A percentile compares a stretch with the other conserved stretches of the same genome.
phyloP scores from a whole-genome alignment of 148 eudicot species.

The Chenopodium berlandieri region DNA sequence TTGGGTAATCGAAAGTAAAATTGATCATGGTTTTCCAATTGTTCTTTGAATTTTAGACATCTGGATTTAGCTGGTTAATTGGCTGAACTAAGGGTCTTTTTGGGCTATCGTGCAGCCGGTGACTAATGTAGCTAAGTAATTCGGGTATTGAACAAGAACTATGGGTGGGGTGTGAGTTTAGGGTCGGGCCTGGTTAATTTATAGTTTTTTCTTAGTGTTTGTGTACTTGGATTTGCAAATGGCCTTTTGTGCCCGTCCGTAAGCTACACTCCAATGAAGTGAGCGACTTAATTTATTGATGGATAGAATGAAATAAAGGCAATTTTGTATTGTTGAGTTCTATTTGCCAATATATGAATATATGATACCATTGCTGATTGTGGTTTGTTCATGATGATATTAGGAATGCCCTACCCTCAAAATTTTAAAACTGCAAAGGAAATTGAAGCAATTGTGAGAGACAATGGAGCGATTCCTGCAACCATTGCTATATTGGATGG shows the following conservation, averaged over 20 bases:
- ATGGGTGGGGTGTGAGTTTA: background rate
- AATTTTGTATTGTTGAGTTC: background rate
- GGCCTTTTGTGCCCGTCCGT: background rate
- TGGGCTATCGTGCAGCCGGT: too few species aligned
- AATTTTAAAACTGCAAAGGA: conserved; percentile 83
- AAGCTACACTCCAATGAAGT: background rate
- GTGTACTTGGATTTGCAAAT: background rate
- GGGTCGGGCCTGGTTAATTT: background rate
- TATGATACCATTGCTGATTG: background rate
- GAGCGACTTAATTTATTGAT: background rate
- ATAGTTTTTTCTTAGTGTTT: background rate
- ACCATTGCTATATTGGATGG: conserved; percentile 95
- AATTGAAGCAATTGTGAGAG: conserved; percentile 80
- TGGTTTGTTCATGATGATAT: conserved; percentile 11
- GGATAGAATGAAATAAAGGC: background rate
- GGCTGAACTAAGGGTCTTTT: background rate
- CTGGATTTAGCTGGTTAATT: background rate
- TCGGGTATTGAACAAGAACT: background rate
- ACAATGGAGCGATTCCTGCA: conserved; percentile 90
- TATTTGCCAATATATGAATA: background rate
- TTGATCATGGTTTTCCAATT: background rate
- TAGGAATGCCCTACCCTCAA: conserved; percentile 98
- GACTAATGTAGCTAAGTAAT: background rate
- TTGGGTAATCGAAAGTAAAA: background rate
- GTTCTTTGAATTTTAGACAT: background rate